Base-by-base conservation (phyloP, 257 asterid genomes). In the Fraxinus quadrangulata region DNA sequence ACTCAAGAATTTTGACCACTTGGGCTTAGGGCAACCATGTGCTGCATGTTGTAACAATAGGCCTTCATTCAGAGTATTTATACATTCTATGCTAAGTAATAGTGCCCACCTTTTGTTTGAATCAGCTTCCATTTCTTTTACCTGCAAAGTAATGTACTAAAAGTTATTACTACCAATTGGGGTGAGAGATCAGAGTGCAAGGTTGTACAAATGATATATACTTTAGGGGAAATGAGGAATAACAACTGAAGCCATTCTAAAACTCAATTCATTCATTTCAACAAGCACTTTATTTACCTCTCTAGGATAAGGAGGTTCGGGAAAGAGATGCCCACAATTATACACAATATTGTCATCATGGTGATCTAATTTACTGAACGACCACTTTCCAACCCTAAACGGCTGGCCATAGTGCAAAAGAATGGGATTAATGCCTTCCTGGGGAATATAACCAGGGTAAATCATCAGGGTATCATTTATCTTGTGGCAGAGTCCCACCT, bases 401-500 rank as follows among this genome's bases (percentile, higher is more conserved):
- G 96, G 92, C 87, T 92, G 84, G 69, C 97, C 99, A 81, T 96
- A 96, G 82, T 93, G 99, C 91, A 96, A 73, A 68, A 96, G 99
- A 79, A 96, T 90, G 73, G 99, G 99, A 78, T 96, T 97, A 33
- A 93, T 73, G 42, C 97, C 98, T 72, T 87, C 96, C 56, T 82
- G 87, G 71, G 98, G 97, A 77, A 81, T 74, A 86, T 93, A 96
- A 78, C 99, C 98, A 19, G 98, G 98, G 88, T 93, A 93, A 70
- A 96, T 90, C 97, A 96, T 96, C 89, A 96, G 81, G 92, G 87
- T 86, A 80, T 90, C 91, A 51, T 81, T 93, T 83, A 92, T 96
- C 86, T 93, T 89, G 92, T 90, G 99, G 59, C 91, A 94, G 78
- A 95, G 98, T 34, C 97, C 97, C 83, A 95, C 99, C 99, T 95